Evolutionary conservation across 129 eudicot genomes (phyloP), one percentile per base, ranked within the genome.

Genomic region (Arctium minus): DNA sequence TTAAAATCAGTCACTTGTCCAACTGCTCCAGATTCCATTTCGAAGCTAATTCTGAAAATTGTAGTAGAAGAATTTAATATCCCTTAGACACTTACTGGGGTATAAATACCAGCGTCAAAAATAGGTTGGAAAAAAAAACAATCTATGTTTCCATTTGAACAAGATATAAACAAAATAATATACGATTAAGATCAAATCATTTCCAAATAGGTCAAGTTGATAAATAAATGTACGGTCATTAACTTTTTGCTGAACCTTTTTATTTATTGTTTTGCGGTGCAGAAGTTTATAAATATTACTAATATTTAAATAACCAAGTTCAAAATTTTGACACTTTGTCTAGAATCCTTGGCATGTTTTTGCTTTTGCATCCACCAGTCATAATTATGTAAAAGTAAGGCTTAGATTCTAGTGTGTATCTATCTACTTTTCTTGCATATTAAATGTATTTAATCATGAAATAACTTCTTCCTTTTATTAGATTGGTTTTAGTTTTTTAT

Each of bases 1-100:
- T 92, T 94, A 84, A 92, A 94, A 87, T 92, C 97, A 44, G 94
- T 92, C 73, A 81, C 84, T 78, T 92, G 98, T 81, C 98, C 98
- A 89, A 86, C 93, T 68, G 93, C 91, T 65, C 97, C 97, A 29
- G 93, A 83, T 89, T 94, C 98, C 94, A 94, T 68, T 81, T 92
- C 98, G 84, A 92, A 94, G 85, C 97, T 94, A 53, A 90, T 96
- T 83, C 98, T 94, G 86, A 86, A 77, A 73, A 60, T 46, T 46
- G 15, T 46, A 9, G 56, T 46, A 46, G 9, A 60, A 60, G 29
- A 60, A 60, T 2, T 60, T 17, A 17, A 60, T 9, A 40, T 44
- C 36, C 36, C 65, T 53, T 15, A 13, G 7, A 53, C 65, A 53
- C 65, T 53, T 53, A 3, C 65, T 13, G 17, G 56, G 56, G 17